A percentile compares a stretch with the other conserved stretches of the same genome.
phyloP scores from a whole-genome alignment of 2,329 filamentous ascomycete species.

The Trichoderma pleuroti region DNA sequence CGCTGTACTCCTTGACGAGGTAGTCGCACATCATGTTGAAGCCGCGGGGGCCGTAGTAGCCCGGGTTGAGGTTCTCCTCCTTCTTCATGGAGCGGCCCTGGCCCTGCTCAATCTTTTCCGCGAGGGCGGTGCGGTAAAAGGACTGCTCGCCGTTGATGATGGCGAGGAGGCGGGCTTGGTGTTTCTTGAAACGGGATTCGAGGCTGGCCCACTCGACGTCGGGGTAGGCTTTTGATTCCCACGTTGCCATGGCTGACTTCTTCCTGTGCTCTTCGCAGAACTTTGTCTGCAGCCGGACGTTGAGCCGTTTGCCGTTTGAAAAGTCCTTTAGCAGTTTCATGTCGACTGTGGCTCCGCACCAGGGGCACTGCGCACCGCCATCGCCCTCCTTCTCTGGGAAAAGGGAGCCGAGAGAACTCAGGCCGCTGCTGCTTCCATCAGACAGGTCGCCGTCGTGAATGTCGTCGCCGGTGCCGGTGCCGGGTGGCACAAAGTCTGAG shows the following conservation, averaged over 20 bases:
- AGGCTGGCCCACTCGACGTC: constrained; percentile 65
- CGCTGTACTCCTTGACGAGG: constrained; percentile 58
- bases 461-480: not conserved
- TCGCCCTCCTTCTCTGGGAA: not conserved
- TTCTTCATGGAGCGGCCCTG: constrained; percentile 58
- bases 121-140: constrained; percentile 58
- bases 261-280: constrained; percentile 65
- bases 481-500: constrained; percentile 16
- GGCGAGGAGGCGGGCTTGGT: constrained; percentile 53
- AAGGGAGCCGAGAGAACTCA: not conserved
- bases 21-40: constrained; percentile 68
- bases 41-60: constrained; percentile 80
- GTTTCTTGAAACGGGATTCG: constrained; percentile 52
- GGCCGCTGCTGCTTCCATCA: not conserved
- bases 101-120: constrained; percentile 52
- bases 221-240: constrained; percentile 60
- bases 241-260: constrained; percentile 47
- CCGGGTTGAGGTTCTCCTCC: constrained; percentile 61
- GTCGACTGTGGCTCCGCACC: constrained; percentile 62
- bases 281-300: constrained; percentile 54
- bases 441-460: not conserved
- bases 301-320: constrained; percentile 46
- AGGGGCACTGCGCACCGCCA: constrained; percentile 56
- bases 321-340: constrained; percentile 51
- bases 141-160: constrained; percentile 60